Evolutionary conservation across 2,329 filamentous ascomycete species (phyloP).

Genomic region (Plectosphaerella cucumerina): DNA sequence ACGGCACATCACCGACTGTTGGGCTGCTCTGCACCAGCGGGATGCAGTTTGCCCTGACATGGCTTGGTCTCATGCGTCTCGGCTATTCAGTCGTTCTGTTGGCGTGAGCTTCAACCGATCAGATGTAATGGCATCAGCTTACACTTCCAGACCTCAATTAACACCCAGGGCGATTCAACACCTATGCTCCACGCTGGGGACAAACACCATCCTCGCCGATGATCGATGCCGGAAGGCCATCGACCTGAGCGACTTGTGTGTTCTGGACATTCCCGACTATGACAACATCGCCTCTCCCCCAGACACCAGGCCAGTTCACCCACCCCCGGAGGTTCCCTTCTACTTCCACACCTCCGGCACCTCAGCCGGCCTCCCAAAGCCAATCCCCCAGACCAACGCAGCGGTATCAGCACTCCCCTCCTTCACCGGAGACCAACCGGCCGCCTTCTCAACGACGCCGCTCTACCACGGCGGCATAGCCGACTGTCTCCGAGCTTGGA

Average conservation of each 20-base stretch:
- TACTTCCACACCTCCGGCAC: slow-evolving; percentile 63
- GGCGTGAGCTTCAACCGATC: slow-evolving; percentile 33
- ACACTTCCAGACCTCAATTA: slow-evolving; percentile 37
- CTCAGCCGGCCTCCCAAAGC: slow-evolving; percentile 58
- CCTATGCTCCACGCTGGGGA: slow-evolving; percentile 43
- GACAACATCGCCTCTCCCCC: slow-evolving; percentile 45
- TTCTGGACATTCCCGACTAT: slow-evolving; percentile 38
- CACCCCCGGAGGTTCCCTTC: slow-evolving; percentile 51
- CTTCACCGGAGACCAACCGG: slow-evolving; percentile 25
- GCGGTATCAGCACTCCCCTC: slow-evolving; percentile 50
- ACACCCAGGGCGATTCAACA: slow-evolving; percentile 41
- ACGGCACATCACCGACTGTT: slow-evolving; percentile 16
- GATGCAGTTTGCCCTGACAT: slow-evolving; percentile 52
- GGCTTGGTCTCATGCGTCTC: slow-evolving; percentile 54
- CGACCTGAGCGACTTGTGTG: slow-evolving; percentile 3
- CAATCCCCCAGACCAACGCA: slow-evolving; percentile 52
- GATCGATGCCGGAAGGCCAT: slow-evolving; percentile 11
- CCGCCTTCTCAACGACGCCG: slow-evolving; percentile 62
- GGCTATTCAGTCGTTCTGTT: slow-evolving; percentile 53
- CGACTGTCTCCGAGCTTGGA: slow-evolving; percentile 59
- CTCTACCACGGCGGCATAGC: slow-evolving; percentile 63
- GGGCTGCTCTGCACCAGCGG: slow-evolving; percentile 55
- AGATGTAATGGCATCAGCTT: not conserved
- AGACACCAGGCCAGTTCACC: slow-evolving; percentile 34
- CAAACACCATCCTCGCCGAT: slow-evolving; percentile 43